These are phyloP conservation scores for Medicago truncatula DNA, from an alignment of 306 rosid genomes.

Conservation along the genomic window DNA sequence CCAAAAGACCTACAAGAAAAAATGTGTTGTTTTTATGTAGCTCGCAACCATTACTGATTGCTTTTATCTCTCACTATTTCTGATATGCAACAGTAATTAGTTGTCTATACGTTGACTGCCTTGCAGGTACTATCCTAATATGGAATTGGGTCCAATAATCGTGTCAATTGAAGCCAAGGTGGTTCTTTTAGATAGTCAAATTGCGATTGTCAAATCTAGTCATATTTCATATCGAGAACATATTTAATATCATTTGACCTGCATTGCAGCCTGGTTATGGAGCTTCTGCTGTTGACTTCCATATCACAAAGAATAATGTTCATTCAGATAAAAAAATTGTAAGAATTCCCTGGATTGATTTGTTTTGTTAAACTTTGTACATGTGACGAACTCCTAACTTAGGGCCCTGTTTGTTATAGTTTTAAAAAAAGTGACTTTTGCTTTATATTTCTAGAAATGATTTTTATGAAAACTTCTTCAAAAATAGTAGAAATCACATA, in stretches of 20 bases:
- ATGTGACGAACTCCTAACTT: slow-evolving; percentile 21
- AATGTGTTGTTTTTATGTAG: slow-evolving; percentile 5
- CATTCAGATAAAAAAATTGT: slow-evolving; percentile 69
- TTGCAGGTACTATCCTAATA: slow-evolving; percentile 74
- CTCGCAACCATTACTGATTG: too few relatives aligned
- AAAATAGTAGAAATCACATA: too few relatives aligned
- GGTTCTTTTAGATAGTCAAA: slow-evolving; percentile 39
- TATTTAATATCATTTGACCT: slow-evolving; percentile 37
- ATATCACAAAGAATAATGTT: slow-evolving; percentile 56
- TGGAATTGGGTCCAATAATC: slow-evolving; percentile 68
- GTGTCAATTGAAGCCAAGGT: slow-evolving; percentile 76
- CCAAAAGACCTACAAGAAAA: slow-evolving; percentile 21
- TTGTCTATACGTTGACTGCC: slow-evolving; percentile 16
- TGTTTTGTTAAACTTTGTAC: slow-evolving; percentile 32
- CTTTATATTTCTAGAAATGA: too few relatives aligned
- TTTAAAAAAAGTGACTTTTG: too few relatives aligned
- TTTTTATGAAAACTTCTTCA: too few relatives aligned
- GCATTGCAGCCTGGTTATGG: slow-evolving; percentile 85
- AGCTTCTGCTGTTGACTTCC: slow-evolving; percentile 66
- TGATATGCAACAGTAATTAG: slow-evolving; percentile 25
- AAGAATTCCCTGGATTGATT: slow-evolving; percentile 54
- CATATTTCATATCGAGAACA: slow-evolving; percentile 22
- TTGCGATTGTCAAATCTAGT: slow-evolving; percentile 25
- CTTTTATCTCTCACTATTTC: slow-evolving; percentile 1
- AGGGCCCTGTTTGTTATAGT: too few relatives aligned